Percentiles rank a stretch among this genome's conserved stretches.
Evolutionary conservation across 1,284 basidiomycete species (phyloP).

Genomic region (Puccinia sorghi): DNA sequence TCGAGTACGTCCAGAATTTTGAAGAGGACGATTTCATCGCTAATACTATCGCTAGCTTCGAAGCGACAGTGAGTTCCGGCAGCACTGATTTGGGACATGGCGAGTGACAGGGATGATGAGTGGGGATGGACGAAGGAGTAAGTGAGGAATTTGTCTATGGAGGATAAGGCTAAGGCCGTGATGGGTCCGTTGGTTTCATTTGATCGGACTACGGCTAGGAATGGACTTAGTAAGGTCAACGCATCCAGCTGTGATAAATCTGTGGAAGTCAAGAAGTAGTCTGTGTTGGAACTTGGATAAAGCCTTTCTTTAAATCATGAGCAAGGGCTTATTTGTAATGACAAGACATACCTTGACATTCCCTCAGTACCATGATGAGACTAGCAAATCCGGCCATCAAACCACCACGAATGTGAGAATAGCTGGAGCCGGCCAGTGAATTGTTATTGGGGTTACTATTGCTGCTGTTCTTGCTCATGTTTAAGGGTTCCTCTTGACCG

Average conservation of each 20-base stretch:
- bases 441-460: background rate
- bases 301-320: too few relatives aligned
- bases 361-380: constrained; percentile 73
- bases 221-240: constrained; percentile 71
- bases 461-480: background rate
- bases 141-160: constrained; percentile 82
- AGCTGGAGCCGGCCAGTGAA: constrained; percentile 8
- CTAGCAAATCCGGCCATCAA: constrained; percentile 87
- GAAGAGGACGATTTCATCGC: constrained; percentile 91
- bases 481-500: background rate
- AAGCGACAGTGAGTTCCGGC: constrained; percentile 96
- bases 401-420: constrained; percentile 50
- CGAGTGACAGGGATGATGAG: constrained; percentile 61
- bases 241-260: constrained; percentile 54
- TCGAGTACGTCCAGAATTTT: constrained; percentile 89
- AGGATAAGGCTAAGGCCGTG: constrained; percentile 80
- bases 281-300: background rate
- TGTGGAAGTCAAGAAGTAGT: constrained; percentile 55
- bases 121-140: constrained; percentile 69
- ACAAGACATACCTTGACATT: constrained; percentile 66
- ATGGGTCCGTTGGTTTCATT: constrained; percentile 90
- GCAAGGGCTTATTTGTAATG: background rate
- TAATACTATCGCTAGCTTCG: constrained; percentile 90
- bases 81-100: constrained; percentile 79
- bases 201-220: constrained; percentile 89